These are phyloP conservation scores for Pisolithus thermaeus DNA, from an alignment of 1,284 basidiomycete genomes.

Conservation along the genomic window DNA sequence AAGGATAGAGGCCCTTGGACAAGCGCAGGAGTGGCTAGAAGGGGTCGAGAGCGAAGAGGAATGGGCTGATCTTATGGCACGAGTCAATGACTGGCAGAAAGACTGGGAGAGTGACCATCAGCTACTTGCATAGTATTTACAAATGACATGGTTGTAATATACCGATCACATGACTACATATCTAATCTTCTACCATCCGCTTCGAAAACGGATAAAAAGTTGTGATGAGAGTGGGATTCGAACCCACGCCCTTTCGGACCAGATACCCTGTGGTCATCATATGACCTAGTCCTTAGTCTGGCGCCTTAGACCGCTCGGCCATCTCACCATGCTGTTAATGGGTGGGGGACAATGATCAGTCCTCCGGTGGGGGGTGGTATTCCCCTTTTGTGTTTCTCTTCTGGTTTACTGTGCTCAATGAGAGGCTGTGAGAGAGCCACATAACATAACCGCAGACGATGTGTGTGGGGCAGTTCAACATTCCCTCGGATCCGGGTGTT, in stretches of 20 bases:
- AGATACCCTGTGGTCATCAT: conserved; percentile 35
- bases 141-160: no score
- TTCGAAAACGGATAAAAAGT: conserved; percentile 3
- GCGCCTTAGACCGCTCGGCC: conserved; percentile 71
- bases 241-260: conserved; percentile 63
- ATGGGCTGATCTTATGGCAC: conserved; percentile 45
- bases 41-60: conserved; percentile 36
- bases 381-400: background rate
- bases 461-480: background rate
- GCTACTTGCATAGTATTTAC: no score
- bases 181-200: background rate
- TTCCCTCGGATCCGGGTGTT: background rate
- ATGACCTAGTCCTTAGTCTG: conserved; percentile 51
- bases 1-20: conserved; percentile 36
- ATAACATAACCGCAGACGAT: background rate
- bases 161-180: no score
- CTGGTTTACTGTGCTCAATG: background rate
- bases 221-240: conserved; percentile 58
- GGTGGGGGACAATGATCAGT: no score
- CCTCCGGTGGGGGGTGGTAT: background rate
- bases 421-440: background rate
- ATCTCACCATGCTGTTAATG: conserved; percentile 32
- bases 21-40: conserved; percentile 31
- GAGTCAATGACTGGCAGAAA: conserved; percentile 42
- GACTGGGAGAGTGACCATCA: conserved; percentile 29